Conservation (phyloP, 2,329 filamentous ascomycete species). For the Diaporthe australafricana region DNA sequence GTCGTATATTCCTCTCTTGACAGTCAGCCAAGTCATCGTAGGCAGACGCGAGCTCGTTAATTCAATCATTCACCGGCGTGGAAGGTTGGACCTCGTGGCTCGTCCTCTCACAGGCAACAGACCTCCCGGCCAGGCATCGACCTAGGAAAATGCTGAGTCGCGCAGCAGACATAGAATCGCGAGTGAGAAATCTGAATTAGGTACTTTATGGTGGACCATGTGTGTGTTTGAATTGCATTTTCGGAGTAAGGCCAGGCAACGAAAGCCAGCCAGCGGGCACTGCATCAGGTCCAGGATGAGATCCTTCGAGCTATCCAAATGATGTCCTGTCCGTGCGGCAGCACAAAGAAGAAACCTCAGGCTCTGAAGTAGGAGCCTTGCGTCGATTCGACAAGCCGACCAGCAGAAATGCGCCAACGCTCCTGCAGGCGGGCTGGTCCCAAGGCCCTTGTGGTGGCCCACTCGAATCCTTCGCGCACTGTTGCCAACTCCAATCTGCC, state of each 20-base stretch:
- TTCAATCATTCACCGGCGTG: background rate
- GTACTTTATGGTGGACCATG: background rate
- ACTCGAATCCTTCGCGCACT: conserved; percentile 28
- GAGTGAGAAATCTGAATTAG: background rate
- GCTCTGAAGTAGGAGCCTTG: background rate
- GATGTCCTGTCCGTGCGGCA: conserved; percentile 15
- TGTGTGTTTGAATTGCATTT: conserved; percentile 5
- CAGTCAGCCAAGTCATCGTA: background rate
- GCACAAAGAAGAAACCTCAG: background rate
- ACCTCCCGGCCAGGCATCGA: background rate
- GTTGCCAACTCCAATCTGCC: conserved; percentile 13
- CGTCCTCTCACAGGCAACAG: background rate
- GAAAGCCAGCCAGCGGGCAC: background rate
- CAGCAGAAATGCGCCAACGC: conserved; percentile 15
- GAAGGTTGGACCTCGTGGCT: background rate
- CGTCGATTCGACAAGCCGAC: conserved; percentile 6
- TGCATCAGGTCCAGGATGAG: background rate
- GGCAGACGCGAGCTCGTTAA: background rate
- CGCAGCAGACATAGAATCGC: background rate
- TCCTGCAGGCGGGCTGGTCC: conserved; percentile 24
- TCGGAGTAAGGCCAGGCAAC: background rate
- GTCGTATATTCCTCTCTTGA: background rate
- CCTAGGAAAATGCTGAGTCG: background rate
- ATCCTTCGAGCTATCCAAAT: conserved; percentile 23
- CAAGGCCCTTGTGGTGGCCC: background rate